A percentile compares a stretch with the other conserved stretches of the same genome.
These are phyloP conservation scores for Hymenoscyphus scutula DNA, from an alignment of 2,329 filamentous ascomycete species.

Conservation along the genomic window DNA sequence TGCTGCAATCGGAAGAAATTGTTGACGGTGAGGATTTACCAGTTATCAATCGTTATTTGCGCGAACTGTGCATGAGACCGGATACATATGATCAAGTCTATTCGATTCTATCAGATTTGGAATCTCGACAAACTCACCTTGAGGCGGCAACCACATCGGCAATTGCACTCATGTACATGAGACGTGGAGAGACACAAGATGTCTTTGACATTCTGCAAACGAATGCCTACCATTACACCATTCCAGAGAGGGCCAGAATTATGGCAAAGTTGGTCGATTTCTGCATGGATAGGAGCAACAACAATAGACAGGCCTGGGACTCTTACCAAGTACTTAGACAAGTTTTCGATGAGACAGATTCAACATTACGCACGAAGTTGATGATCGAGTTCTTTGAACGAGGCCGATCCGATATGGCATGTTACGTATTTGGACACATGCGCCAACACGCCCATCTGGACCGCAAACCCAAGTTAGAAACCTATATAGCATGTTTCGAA, in stretches of 20 bases:
- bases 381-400: slow-evolving; percentile 83
- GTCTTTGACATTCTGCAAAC: slow-evolving; percentile 79
- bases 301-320: slow-evolving; percentile 62
- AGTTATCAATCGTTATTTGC: slow-evolving; percentile 69
- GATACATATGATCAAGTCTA: slow-evolving; percentile 70
- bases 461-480: slow-evolving; percentile 66
- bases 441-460: slow-evolving; percentile 65
- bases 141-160: slow-evolving; percentile 72
- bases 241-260: slow-evolving; percentile 65
- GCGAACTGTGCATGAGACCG: slow-evolving; percentile 60
- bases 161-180: slow-evolving; percentile 71
- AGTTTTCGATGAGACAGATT: slow-evolving; percentile 64
- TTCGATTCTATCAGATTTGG: slow-evolving; percentile 69
- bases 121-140: slow-evolving; percentile 66
- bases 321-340: slow-evolving; percentile 64
- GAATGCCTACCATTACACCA: slow-evolving; percentile 68
- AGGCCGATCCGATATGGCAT: slow-evolving; percentile 78
- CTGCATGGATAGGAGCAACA: slow-evolving; percentile 60
- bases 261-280: slow-evolving; percentile 65
- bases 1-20: slow-evolving; percentile 55
- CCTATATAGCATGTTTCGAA: slow-evolving; percentile 76
- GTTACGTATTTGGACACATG: slow-evolving; percentile 89
- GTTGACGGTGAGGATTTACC: slow-evolving; percentile 58
- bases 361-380: slow-evolving; percentile 62
- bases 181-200: slow-evolving; percentile 73